A percentile compares a stretch with the other conserved stretches of the same genome.
phyloP scores from a whole-genome alignment of 192 early-diverging fungal genomes.

The Rhizophagus clarus region DNA sequence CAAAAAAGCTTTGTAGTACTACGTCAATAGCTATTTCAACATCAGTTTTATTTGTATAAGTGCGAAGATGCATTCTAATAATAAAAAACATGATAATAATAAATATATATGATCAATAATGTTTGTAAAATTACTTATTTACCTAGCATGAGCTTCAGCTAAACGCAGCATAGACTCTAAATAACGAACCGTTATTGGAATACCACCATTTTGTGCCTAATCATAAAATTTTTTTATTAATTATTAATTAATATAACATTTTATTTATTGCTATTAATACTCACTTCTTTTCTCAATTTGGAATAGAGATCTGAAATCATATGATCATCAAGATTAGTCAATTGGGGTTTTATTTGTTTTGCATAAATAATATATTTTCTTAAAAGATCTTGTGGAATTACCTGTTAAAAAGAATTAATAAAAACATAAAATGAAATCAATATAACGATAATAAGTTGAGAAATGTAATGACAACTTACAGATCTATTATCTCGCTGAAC shows the following conservation, averaged over 20 bases:
- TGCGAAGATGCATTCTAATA: constrained; percentile 86
- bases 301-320: constrained; percentile 89
- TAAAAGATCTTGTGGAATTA: constrained; percentile 80
- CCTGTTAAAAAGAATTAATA: constrained; percentile 40
- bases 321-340: constrained; percentile 85
- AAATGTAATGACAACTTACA: background rate
- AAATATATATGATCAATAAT: no score
- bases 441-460: background rate
- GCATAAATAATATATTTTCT: constrained; percentile 91
- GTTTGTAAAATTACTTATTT: background rate
- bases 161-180: constrained; percentile 86
- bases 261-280: constrained; percentile 24
- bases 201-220: constrained; percentile 64
- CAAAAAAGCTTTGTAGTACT: constrained; percentile 86
- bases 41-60: constrained; percentile 88
- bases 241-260: background rate
- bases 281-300: constrained; percentile 88
- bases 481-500: background rate
- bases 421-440: constrained; percentile 17
- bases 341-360: constrained; percentile 73
- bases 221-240: background rate
- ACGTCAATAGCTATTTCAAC: constrained; percentile 92
- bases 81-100: background rate
- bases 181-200: constrained; percentile 88
- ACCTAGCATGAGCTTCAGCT: constrained; percentile 84